Base-by-base conservation (phyloP, 768 basidiomycete genomes). In the Cystobasidium onofrii region DNA sequence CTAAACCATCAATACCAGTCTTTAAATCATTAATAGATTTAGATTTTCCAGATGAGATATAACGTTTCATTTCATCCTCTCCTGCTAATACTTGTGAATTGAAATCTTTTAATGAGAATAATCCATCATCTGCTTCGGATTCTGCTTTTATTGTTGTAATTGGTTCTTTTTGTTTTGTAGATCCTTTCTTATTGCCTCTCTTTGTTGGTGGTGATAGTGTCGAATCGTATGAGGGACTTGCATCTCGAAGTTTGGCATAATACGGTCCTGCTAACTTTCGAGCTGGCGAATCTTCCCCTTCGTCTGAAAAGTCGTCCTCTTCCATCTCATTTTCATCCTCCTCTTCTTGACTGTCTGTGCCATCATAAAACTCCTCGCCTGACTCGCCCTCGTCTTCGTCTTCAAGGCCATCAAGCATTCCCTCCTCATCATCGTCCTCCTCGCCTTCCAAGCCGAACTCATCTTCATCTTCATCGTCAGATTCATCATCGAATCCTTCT, bases 361-460 rank as follows among this genome's bases (percentile, higher is more conserved):
- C 46, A 23, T 67, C 41, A 18, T 44, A 34, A 6, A 18, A 15
- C 27, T 67, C 46, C 31, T 67, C 65, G 10, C 25, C 39, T 13
- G 31, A 33, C 17, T 70, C 46, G 27, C 52, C 71, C 3, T 73
- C 62, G 52, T 76, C 7, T 63, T 76, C 65, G 33, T 76, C 44
- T 34, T 77, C 69, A 67, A 76, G 46, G 55, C 74, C 17, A 71
- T 74, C 36, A 39, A 73, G 34, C 65, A 67, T 25, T 76, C 75
- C 76, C 31, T 74, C 63, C 13, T 67, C 36, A 50, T 69, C 4
- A 65, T 73, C 27, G 61, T 74, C 34, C 75, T n/a, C n/a, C n/a
- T n/a, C n/a, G n/a, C 66, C 65, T 15, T 69, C 62, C 20, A 64
- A 43, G 12, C 57, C 57, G 27, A 44, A 34, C 23, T 41, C 46